These are phyloP conservation scores for Reticulascus tulasneorum DNA, from an alignment of 2,329 filamentous ascomycete species.

Conservation along the genomic window DNA sequence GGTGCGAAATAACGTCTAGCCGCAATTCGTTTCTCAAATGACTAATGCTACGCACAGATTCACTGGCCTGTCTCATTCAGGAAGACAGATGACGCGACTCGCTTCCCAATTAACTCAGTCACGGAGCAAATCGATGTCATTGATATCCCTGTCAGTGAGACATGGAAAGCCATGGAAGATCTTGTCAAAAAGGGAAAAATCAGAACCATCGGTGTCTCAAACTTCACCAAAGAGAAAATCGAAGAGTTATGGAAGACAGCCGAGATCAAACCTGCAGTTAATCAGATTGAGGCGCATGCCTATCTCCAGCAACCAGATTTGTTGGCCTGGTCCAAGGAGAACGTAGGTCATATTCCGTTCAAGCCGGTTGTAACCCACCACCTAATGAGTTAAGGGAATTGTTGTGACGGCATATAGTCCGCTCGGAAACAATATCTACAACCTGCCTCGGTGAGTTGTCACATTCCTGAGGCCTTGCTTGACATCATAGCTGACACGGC, in stretches of 20 bases:
- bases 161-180: constrained; percentile 59
- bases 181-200: constrained; percentile 51
- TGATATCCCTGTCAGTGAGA: constrained; percentile 45
- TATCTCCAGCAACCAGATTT: constrained; percentile 45
- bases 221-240: constrained; percentile 52
- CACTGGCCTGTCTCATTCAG: constrained; percentile 45
- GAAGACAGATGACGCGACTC: constrained; percentile 35
- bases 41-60: constrained; percentile 31
- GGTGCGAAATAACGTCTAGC: constrained; percentile 9
- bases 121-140: constrained; percentile 38
- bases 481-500: too few relatives aligned
- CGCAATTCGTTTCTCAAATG: background rate
- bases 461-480: too few relatives aligned
- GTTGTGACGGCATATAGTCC: constrained; percentile 54
- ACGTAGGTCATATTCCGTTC: constrained; percentile 1
- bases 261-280: constrained; percentile 44
- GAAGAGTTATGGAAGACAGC: constrained; percentile 45
- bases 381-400: constrained; percentile 35
- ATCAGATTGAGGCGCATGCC: constrained; percentile 48
- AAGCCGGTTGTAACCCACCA: background rate
- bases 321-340: constrained; percentile 46
- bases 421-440: constrained; percentile 53
- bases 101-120: constrained; percentile 36
- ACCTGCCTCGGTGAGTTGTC: constrained; percentile 10
- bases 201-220: constrained; percentile 55